Percentiles rank a stretch among this genome's conserved stretches.
Conservation (phyloP, 2,329 filamentous ascomycete genomes). For the Trichophyton rubrum region DNA sequence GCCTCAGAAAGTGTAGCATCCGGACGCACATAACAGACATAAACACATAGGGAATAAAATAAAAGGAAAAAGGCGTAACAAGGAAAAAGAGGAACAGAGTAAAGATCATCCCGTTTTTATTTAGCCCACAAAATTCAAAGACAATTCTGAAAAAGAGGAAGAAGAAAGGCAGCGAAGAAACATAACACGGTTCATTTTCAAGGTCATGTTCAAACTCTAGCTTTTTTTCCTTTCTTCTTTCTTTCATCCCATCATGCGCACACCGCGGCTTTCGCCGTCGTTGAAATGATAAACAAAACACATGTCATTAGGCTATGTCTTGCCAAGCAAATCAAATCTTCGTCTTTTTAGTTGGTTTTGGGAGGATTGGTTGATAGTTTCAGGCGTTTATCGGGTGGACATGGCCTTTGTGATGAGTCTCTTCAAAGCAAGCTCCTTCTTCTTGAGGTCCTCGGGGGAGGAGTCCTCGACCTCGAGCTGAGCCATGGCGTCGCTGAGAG, state of each 20-base stretch:
- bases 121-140: neutral
- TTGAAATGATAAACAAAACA: constrained; percentile 4
- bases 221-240: neutral
- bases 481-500: constrained; percentile 92
- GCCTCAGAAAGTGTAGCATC: neutral
- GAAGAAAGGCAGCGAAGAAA: neutral
- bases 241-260: constrained; percentile 2
- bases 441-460: constrained; percentile 88
- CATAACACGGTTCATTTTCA: neutral
- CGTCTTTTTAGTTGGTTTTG: constrained; percentile 14
- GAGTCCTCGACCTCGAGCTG: constrained; percentile 94
- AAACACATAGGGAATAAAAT: neutral
- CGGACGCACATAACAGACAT: neutral
- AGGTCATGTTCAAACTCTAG: neutral
- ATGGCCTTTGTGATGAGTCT: constrained; percentile 96
- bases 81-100: constrained; percentile 1
- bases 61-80: neutral
- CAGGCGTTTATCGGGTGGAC: constrained; percentile 64
- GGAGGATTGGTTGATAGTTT: neutral
- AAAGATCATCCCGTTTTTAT: constrained; percentile 6
- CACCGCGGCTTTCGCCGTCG: neutral
- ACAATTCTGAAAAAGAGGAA: neutral
- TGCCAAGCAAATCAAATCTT: constrained; percentile 7
- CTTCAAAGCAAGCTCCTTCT: constrained; percentile 98
- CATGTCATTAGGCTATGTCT: constrained; percentile 7